Evolutionary conservation across 306 rosid genomes (phyloP), one percentile per base, ranked within the genome.

Genomic region (Elaeagnus macrophylla): DNA sequence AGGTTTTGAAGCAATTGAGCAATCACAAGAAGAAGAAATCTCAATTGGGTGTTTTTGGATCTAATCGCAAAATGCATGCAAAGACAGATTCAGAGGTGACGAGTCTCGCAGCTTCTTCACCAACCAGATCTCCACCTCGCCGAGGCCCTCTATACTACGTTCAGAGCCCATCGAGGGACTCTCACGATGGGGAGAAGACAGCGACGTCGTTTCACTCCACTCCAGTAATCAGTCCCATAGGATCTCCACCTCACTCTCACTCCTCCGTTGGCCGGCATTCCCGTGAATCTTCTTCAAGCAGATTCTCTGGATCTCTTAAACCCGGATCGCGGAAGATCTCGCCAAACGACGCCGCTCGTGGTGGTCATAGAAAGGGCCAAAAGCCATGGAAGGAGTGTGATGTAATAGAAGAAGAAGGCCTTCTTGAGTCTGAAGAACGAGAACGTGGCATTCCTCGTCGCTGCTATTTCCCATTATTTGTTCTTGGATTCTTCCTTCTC

Each of bases 121-220:
- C 91, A 0, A 67, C 89, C 7, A 64, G 95, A 49, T 91, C 99
- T 15, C 99, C 99, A 0, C 91, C 95, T 15, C 82, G 99, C 32
- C 32, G 32, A 25, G 32, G 32, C 1, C 87, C 83, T 0, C 95
- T 77, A 40, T 91, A 87, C 89, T 91, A 71, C 79, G 99, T 91
- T 1, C 99, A 87, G 65, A 83, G 94, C 66, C 99, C 99, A 6
- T 91, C 97, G 1, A 70, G 97, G 2, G 97, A 89, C 8, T 89
- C 97, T 2, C 96, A 91, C 82, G 99, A 91, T 68, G 99, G 99
- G 0, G 99, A 91, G 80, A 91, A 91, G 70, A 91, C 95, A 0
- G 51, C 96, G 5, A 84, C 99, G 13, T 87, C 99, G 38, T 84
- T 91, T 37, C 99, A 91, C 39, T 91, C 99, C 0, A 86, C 96